These are phyloP conservation scores for Syzygium aromaticum DNA, from an alignment of 345 rosid genomes.

Conservation along the genomic window DNA sequence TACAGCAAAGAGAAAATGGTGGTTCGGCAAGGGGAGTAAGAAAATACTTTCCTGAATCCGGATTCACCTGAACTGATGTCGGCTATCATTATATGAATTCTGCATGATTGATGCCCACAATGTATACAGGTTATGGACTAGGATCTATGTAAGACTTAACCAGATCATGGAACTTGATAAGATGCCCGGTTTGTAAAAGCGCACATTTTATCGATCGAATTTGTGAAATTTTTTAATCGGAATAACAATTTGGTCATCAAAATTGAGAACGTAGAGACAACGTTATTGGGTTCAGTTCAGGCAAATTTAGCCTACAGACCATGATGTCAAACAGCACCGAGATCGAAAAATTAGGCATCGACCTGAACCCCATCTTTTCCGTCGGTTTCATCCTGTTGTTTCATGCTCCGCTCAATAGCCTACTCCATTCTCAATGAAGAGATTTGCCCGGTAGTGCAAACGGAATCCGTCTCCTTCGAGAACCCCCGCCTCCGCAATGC, in stretches of 20 bases:
- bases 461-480: too few relatives aligned
- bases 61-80: neutral
- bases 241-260: neutral
- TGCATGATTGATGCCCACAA: neutral
- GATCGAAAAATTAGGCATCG: rapidly evolving
- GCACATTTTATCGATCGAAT: neutral
- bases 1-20: too few relatives aligned
- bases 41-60: neutral
- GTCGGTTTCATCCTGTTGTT: too few relatives aligned
- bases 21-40: neutral
- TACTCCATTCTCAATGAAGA: too few relatives aligned
- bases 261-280: rapidly evolving
- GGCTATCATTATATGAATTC: neutral
- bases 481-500: too few relatives aligned
- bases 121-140: neutral
- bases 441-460: too few relatives aligned
- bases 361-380: neutral
- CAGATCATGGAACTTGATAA: neutral
- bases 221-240: neutral
- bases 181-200: neutral
- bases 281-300: neutral
- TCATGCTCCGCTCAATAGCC: too few relatives aligned
- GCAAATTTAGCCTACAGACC: neutral
- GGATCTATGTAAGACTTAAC: rapidly evolving
- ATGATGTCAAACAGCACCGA: neutral